Conservation (phyloP, 2,329 filamentous ascomycete genomes). For the Xylariaceae sp. region DNA sequence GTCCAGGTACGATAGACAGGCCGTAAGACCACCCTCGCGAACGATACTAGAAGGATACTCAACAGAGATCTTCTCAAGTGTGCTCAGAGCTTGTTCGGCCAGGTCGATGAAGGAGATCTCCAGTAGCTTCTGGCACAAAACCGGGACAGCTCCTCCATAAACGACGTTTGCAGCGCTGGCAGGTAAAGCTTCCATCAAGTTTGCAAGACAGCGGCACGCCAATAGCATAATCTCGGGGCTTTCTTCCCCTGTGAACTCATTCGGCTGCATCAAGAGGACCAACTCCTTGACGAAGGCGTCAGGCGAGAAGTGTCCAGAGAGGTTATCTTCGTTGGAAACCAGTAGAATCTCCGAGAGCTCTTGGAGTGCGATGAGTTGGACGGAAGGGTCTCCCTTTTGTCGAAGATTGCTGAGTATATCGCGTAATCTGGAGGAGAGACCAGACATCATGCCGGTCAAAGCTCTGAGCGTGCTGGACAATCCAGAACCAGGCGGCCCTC, state of each 20-base stretch:
- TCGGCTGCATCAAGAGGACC: conserved; percentile 85
- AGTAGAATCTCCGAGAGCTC: conserved; percentile 91
- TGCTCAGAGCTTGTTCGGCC: conserved; percentile 94
- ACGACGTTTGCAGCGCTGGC: conserved; percentile 93
- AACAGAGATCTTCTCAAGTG: conserved; percentile 93
- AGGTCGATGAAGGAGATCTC: conserved; percentile 97
- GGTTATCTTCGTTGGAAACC: conserved; percentile 93
- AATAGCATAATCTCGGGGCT: conserved; percentile 97
- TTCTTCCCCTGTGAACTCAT: conserved; percentile 76
- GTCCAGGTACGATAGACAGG: conserved; percentile 93
- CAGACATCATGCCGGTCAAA: conserved; percentile 87
- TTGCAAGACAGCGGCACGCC: conserved; percentile 91
- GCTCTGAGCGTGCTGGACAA: conserved; percentile 81
- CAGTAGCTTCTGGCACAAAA: conserved; percentile 89
- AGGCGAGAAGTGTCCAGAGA: conserved; percentile 91
- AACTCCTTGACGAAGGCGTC: conserved; percentile 95
- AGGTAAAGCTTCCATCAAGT: conserved; percentile 95
- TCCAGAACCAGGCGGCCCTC: conserved; percentile 62
- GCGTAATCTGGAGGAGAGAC: conserved; percentile 74
- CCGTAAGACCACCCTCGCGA: conserved; percentile 88
- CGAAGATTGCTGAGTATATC: conserved; percentile 74
- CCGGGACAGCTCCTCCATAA: conserved; percentile 92
- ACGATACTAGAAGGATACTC: conserved; percentile 96
- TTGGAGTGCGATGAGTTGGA: conserved; percentile 88
- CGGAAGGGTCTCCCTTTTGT: conserved; percentile 78